Evolutionary conservation across 306 rosid genomes (phyloP).

Genomic region (Fragaria iinumae): DNA sequence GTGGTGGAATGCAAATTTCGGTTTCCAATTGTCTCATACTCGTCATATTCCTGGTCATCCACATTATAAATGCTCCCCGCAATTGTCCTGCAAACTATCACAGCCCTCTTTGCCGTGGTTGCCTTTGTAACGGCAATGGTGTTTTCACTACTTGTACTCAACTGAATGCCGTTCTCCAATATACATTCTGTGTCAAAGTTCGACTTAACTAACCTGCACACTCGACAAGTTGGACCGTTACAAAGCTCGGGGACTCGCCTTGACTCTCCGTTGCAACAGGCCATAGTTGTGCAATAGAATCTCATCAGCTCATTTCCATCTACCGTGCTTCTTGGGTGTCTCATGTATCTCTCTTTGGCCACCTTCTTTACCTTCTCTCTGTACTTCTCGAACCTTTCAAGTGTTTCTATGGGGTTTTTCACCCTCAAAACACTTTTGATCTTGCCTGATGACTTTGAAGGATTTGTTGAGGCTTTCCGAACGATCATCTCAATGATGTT

Average conservation of each 20-base stretch:
- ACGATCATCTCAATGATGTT: constrained; percentile 70
- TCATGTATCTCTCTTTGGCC: constrained; percentile 33
- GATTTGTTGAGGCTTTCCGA: constrained; percentile 51
- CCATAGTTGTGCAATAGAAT: constrained; percentile 55
- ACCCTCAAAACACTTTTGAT: constrained; percentile 53
- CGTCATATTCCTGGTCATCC: constrained; percentile 30
- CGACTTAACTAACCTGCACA: constrained; percentile 55
- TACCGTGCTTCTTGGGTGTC: constrained; percentile 56
- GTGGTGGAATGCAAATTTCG: constrained; percentile 34
- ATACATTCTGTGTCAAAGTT: constrained; percentile 30
- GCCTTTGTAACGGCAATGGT: constrained; percentile 23
- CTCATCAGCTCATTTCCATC: constrained; percentile 69
- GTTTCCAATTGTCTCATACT: constrained; percentile 21
- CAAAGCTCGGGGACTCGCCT: constrained; percentile 47
- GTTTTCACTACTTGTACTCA: constrained; percentile 33
- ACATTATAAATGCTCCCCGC: constrained; percentile 45
- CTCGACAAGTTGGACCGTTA: constrained; percentile 44
- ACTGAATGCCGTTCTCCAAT: constrained; percentile 24
- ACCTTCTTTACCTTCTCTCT: constrained; percentile 65
- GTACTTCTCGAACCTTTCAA: constrained; percentile 55
- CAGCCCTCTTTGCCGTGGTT: constrained; percentile 49
- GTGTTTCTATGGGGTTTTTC: constrained; percentile 40
- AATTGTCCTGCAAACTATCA: constrained; percentile 66
- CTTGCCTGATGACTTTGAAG: constrained; percentile 43
- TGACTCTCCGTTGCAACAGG: constrained; percentile 42